Evolutionary conservation across 2,329 filamentous ascomycete genomes (phyloP), one percentile per base, ranked within the genome.

Genomic region (Ilyonectria destructans): DNA sequence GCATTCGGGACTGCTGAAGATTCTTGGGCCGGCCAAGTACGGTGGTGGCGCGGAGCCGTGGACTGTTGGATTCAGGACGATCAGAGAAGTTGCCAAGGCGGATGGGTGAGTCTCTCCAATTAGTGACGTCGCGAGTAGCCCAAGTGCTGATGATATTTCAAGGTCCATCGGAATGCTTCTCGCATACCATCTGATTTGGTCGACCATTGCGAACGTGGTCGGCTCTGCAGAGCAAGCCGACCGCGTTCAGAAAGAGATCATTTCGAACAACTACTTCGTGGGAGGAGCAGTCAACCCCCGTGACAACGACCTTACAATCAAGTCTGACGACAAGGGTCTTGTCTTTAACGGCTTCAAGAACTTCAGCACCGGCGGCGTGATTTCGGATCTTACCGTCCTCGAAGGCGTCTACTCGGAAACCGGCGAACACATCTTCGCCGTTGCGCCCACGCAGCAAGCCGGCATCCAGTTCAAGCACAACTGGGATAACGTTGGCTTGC

Each of bases 341-440:
- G 76, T 90, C 2, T 92, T 90, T 77, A 87, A 88, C 65, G 89
- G 90, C 1, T 85, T 84, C 78, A 92, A 92, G 77, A 84, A 87
- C 79, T 92, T 92, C 82, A 92, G 90, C 74, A 92, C 90, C 0
- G 90, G 90, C 0, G 90, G 90, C 29, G 89, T 91, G 0, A 83
- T 92, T 2, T 91, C 89, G 0, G 90, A 92, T 66, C 79, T 92
- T 21, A 91, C 89, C 0, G 88, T 92, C 0, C 83, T 92, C 0
- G 90, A 92, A 72, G 90, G 90, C 21, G 86, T 89, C 1, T 80
- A 86, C n/a, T 85, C 88, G 6, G 86, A 83, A 19, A 90, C 88
- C 0, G 82, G 85, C 5, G 82, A 89, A 60, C 90, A 92, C 73
- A 88, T 92, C 65, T 92, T 91, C 73, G 87, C 89, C 3, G 78